phyloP scores from a whole-genome alignment of 495 filamentous ascomycete genomes.

The Astrothelium subdiscretum region DNA sequence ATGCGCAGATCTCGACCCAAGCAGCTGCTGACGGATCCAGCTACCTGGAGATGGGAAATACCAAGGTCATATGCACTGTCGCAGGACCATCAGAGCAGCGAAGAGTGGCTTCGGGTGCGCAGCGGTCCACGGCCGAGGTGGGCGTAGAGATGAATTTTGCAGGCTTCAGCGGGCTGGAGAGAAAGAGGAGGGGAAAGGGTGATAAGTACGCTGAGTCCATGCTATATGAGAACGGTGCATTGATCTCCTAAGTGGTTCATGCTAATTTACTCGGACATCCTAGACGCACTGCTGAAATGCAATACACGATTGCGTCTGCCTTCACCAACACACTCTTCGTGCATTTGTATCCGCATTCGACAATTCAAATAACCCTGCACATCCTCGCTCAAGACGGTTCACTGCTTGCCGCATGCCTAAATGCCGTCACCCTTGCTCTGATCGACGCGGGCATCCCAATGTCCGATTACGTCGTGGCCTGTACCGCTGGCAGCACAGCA shows the following conservation, averaged over 20 bases:
- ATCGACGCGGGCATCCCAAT: slow-evolving; percentile 94
- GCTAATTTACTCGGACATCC: not conserved
- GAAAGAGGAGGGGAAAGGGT: slow-evolving; percentile 56
- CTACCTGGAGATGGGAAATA: slow-evolving; percentile 93
- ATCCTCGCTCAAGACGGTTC: slow-evolving; percentile 87
- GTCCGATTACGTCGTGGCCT: slow-evolving; percentile 78
- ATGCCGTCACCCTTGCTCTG: slow-evolving; percentile 83
- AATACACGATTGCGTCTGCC: slow-evolving; percentile 58
- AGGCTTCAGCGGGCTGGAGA: slow-evolving; percentile 78
- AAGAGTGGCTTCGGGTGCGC: slow-evolving; percentile 32
- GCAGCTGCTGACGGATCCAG: slow-evolving; percentile 79
- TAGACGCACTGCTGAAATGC: slow-evolving; percentile 72
- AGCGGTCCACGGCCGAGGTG: slow-evolving; percentile 39
- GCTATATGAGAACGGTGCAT: no score
- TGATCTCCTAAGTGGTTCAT: not conserved
- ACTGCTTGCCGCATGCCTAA: slow-evolving; percentile 77
- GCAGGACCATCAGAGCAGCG: slow-evolving; percentile 65
- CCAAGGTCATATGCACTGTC: slow-evolving; percentile 87
- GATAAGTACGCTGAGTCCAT: slow-evolving; percentile 54
- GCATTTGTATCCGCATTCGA: slow-evolving; percentile 80
- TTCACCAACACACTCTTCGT: slow-evolving; percentile 67
- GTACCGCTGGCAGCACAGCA: slow-evolving; percentile 69
- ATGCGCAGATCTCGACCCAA: slow-evolving; percentile 84
- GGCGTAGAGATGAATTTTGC: slow-evolving; percentile 77
- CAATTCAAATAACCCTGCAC: slow-evolving; percentile 70